Percentiles rank a stretch among this genome's conserved stretches.
phyloP scores from a whole-genome alignment of 306 rosid genomes.

The Glycine tomentella region DNA sequence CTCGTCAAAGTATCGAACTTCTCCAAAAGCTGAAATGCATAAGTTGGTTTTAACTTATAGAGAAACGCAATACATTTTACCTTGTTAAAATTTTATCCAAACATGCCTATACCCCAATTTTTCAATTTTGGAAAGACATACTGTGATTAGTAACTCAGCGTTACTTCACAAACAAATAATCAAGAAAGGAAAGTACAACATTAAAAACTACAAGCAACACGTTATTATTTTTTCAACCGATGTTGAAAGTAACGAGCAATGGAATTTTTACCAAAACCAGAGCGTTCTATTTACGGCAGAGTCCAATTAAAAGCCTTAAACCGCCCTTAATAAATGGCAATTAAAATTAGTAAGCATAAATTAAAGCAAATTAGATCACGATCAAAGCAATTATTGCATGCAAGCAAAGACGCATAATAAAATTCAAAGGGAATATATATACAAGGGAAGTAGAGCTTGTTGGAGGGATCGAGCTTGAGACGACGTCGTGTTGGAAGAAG shows the following conservation, averaged over 20 bases:
- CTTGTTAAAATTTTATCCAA: neutral
- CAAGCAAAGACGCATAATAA: neutral
- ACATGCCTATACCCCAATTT: neutral
- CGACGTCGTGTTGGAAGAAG: slow-evolving; percentile 93
- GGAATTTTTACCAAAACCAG: neutral
- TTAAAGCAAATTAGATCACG: slow-evolving; percentile 33
- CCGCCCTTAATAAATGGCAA: neutral
- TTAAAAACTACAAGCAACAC: neutral
- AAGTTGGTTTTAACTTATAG: neutral
- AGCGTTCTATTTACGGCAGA: neutral
- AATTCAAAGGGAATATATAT: slow-evolving; percentile 24
- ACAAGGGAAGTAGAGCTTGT: slow-evolving; percentile 96
- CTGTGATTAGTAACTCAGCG: neutral
- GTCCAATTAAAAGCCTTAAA: slow-evolving; percentile 18
- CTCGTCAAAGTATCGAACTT: neutral
- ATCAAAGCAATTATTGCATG: slow-evolving; percentile 42
- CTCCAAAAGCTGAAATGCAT: neutral
- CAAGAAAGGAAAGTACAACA: slow-evolving; percentile 18
- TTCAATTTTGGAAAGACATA: slow-evolving; percentile 10
- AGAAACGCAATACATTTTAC: neutral
- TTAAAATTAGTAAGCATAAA: neutral
- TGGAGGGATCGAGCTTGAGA: slow-evolving; percentile 95
- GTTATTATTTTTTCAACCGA: neutral
- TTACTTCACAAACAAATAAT: neutral
- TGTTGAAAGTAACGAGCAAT: neutral